Evolutionary conservation across 768 basidiomycete species (phyloP).

Genomic region (Podaxis sp.): DNA sequence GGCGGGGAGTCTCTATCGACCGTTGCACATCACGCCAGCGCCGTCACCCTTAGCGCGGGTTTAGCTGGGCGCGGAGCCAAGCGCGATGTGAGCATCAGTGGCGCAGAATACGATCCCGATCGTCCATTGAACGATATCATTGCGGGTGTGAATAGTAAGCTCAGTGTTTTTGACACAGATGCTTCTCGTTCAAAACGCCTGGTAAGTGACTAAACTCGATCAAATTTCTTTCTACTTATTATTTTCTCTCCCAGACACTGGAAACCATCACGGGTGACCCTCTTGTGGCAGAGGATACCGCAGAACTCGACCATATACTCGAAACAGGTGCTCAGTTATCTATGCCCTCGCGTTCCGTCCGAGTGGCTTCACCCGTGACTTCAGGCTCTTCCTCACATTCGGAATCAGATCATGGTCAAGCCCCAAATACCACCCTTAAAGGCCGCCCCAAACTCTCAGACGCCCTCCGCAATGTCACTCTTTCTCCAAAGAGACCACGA

Average conservation of each 20-base stretch:
- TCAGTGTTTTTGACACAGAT: conserved; percentile 52
- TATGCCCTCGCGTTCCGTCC: conserved; percentile 33
- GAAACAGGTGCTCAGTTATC: conserved; percentile 45
- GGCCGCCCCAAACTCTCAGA: conserved; percentile 66
- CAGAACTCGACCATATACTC: conserved; percentile 59
- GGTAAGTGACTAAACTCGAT: conserved; percentile 31
- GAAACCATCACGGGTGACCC: conserved; percentile 49
- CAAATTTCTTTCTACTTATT: conserved; percentile 8
- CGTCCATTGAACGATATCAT: conserved; percentile 75
- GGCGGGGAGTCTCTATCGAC: conserved; percentile 77
- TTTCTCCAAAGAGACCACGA: conserved; percentile 77
- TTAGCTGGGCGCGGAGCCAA: conserved; percentile 53
- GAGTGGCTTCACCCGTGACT: conserved; percentile 48
- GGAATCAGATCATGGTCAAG: conserved; percentile 46
- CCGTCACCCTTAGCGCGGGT: conserved; percentile 82
- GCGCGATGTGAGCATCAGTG: conserved; percentile 63
- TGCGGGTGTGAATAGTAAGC: conserved; percentile 53
- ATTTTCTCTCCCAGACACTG: conserved; percentile 25
- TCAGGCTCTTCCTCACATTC: conserved; percentile 49
- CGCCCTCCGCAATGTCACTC: conserved; percentile 65
- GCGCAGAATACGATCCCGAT: conserved; percentile 86
- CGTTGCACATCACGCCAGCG: conserved; percentile 87
- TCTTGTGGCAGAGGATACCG: conserved; percentile 60
- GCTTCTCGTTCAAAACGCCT: conserved; percentile 48
- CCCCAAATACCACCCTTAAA: conserved; percentile 21